These are phyloP conservation scores for Dioscorea dumetorum DNA, from an alignment of 106 monocot species.

Conservation along the genomic window DNA sequence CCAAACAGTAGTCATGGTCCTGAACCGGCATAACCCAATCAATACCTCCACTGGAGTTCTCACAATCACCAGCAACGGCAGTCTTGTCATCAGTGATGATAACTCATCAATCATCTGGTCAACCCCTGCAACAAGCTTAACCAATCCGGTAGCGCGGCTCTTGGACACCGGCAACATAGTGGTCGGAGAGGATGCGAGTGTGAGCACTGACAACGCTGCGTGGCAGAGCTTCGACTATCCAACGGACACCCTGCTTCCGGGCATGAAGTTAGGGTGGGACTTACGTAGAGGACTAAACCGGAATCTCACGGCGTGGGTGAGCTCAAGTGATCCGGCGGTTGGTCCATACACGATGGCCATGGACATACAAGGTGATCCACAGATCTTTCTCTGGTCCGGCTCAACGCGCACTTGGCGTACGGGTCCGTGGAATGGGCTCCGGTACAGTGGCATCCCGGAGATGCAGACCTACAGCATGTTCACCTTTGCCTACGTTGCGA, in stretches of 20 bases:
- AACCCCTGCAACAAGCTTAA: neutral
- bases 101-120: neutral
- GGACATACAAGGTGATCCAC: neutral
- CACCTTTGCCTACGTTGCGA: conserved; percentile 2
- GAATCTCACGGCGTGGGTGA: conserved; percentile 30
- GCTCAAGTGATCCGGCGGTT: conserved; percentile 25
- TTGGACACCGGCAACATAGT: conserved; percentile 47
- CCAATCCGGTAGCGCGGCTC: conserved; percentile 11
- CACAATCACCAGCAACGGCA: conserved; percentile 7
- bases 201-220: neutral
- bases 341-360: conserved; percentile 9
- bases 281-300: conserved; percentile 14
- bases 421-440: conserved; percentile 31
- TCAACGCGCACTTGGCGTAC: neutral
- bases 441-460: conserved; percentile 23
- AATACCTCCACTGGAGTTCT: neutral
- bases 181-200: conserved; percentile 1
- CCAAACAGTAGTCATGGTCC: conserved; percentile 30
- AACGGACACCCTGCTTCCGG: conserved; percentile 49
- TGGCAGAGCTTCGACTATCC: conserved; percentile 76
- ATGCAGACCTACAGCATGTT: conserved; percentile 13
- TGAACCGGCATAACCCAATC: conserved; percentile 25
- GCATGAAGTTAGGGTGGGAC: conserved; percentile 44
- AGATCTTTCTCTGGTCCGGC: neutral
- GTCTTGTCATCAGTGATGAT: conserved; percentile 5